A percentile compares a stretch with the other conserved stretches of the same genome.
These are phyloP conservation scores for Colletotrichum lini DNA, from an alignment of 2,329 filamentous ascomycete species.

Conservation along the genomic window DNA sequence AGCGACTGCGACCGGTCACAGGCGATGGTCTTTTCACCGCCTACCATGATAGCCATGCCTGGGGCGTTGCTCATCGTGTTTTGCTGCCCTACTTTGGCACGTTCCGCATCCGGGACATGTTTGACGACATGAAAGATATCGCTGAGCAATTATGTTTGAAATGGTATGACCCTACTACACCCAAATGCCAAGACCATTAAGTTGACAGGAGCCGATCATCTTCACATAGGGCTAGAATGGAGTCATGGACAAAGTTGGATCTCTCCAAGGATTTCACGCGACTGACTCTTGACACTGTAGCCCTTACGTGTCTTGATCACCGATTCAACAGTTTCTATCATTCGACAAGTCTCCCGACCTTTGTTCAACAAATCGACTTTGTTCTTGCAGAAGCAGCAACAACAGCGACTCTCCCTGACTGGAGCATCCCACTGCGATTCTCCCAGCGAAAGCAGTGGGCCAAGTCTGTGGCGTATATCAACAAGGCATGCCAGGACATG, in stretches of 20 bases:
- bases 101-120: constrained; percentile 77
- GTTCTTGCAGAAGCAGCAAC: constrained; percentile 70
- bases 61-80: constrained; percentile 76
- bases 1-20: background rate
- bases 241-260: constrained; percentile 66
- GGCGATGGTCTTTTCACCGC: constrained; percentile 75
- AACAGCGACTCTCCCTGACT: constrained; percentile 62
- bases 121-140: constrained; percentile 78
- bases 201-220: no score
- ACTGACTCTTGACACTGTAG: constrained; percentile 80
- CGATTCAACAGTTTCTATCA: constrained; percentile 83
- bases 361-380: constrained; percentile 71
- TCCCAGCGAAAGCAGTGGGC: constrained; percentile 55
- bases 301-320: constrained; percentile 78
- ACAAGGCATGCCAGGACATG: constrained; percentile 48
- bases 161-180: constrained; percentile 61
- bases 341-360: constrained; percentile 70
- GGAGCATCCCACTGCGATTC: constrained; percentile 43
- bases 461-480: constrained; percentile 63
- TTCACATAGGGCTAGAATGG: constrained; percentile 63
- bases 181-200: no score
- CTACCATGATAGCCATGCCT: constrained; percentile 54
- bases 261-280: constrained; percentile 79
- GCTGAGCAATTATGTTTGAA: constrained; percentile 76
- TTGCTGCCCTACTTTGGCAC: constrained; percentile 79